phyloP scores from a whole-genome alignment of 2,329 filamentous ascomycete genomes.

The Fusarium beomiforme region DNA sequence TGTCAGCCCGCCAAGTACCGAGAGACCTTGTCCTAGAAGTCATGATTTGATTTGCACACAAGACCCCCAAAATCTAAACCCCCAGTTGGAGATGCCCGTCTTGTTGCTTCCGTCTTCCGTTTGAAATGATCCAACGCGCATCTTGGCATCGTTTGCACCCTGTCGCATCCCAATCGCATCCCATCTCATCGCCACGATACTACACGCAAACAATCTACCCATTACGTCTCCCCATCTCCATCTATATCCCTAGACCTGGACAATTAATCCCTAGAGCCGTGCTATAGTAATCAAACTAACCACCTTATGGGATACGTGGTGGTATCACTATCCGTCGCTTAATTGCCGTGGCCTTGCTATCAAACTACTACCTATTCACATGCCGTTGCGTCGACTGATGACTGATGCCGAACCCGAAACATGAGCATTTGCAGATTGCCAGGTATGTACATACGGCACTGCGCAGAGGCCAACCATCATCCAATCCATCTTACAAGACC shows the following conservation, averaged over 20 bases:
- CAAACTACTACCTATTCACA: conserved; percentile 17
- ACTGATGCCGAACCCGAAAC: conserved; percentile 11
- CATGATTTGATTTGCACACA: conserved; percentile 15
- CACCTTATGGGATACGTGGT: neutral
- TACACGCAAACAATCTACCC: neutral
- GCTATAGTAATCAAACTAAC: neutral
- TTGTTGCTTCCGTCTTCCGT: neutral
- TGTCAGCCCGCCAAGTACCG: conserved; percentile 31
- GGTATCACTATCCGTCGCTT: conserved; percentile 2
- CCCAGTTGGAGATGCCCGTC: conserved; percentile 2
- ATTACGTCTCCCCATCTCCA: conserved; percentile 27
- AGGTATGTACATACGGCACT: neutral
- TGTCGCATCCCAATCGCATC: conserved; percentile 6
- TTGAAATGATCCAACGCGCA: conserved; percentile 19
- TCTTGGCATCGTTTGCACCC: conserved; percentile 32
- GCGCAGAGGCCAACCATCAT: conserved; percentile 22
- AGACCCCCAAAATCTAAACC: conserved; percentile 11
- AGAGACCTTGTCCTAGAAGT: conserved; percentile 9
- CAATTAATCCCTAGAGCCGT: neutral
- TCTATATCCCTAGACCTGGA: neutral
- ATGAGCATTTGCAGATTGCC: conserved; percentile 10
- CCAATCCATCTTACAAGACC: conserved; percentile 1
- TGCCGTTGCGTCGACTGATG: neutral
- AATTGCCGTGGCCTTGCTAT: neutral
- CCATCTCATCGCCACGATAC: conserved; percentile 34